Conservation (phyloP, 2,329 filamentous ascomycete genomes). For the Piedraia hortae region DNA sequence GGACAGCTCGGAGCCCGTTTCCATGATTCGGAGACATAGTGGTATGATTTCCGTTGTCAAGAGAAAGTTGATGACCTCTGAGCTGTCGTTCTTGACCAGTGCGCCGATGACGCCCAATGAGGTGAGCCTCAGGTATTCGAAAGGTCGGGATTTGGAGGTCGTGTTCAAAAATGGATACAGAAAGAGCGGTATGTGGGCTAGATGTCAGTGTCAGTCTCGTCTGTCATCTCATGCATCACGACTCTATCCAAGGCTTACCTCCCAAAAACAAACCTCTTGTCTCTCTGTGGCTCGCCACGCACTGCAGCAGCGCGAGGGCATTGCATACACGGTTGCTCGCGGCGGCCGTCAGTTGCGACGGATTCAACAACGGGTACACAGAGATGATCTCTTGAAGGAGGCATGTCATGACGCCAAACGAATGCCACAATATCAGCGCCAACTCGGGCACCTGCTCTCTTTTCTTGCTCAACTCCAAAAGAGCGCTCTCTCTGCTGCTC, state of each 20-base stretch:
- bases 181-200: constrained; percentile 91
- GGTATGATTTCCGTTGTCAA: constrained; percentile 96
- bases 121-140: constrained; percentile 88
- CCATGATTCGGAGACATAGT: constrained; percentile 92
- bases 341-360: constrained; percentile 88
- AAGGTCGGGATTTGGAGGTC: constrained; percentile 88
- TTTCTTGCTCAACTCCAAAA: constrained; percentile 95
- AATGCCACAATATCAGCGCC: constrained; percentile 91
- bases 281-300: constrained; percentile 90
- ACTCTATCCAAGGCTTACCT: constrained; percentile 26
- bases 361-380: constrained; percentile 87
- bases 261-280: constrained; percentile 81
- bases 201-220: constrained; percentile 2
- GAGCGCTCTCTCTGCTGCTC: constrained; percentile 60
- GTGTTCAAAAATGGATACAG: constrained; percentile 97
- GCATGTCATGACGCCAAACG: constrained; percentile 98
- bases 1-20: constrained; percentile 90
- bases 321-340: constrained; percentile 95
- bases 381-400: constrained; percentile 96
- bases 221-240: background rate
- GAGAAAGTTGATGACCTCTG: constrained; percentile 95
- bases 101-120: constrained; percentile 91
- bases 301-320: constrained; percentile 80
- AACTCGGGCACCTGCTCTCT: constrained; percentile 91
- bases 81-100: constrained; percentile 93